Percentiles rank a stretch among this genome's conserved stretches.
phyloP scores from a whole-genome alignment of 345 rosid genomes.

The Trapa bicornis region DNA sequence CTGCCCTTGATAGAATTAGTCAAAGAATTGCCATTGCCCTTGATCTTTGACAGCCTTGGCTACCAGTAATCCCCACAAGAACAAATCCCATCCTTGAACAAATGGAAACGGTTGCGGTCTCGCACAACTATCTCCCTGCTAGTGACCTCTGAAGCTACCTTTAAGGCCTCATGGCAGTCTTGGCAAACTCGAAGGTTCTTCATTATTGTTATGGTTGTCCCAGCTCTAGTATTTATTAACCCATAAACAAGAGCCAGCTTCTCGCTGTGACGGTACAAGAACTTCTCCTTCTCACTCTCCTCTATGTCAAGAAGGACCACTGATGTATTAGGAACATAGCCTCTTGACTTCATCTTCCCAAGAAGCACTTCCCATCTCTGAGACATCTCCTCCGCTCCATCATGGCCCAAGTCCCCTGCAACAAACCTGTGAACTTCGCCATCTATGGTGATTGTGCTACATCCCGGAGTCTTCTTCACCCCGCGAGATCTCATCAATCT shows the following conservation, averaged over 20 bases:
- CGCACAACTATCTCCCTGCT: constrained; percentile 35
- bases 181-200: constrained; percentile 53
- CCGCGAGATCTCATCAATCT: constrained; percentile 43
- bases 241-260: constrained; percentile 40
- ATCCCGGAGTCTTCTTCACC: constrained; percentile 53
- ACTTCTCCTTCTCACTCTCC: constrained; percentile 38
- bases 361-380: constrained; percentile 23
- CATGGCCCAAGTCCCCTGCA: constrained; percentile 36
- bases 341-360: constrained; percentile 26
- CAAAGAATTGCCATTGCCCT: no score
- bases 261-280: constrained; percentile 42
- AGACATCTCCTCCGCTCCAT: constrained; percentile 24
- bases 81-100: constrained; percentile 36
- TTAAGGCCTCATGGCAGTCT: constrained; percentile 37
- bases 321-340: constrained; percentile 32
- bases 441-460: constrained; percentile 50
- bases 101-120: constrained; percentile 45
- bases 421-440: constrained; percentile 48
- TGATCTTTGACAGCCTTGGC: no score
- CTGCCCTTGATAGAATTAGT: no score
- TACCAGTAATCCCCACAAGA: constrained; percentile 48
- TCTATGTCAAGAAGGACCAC: constrained; percentile 43
- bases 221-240: constrained; percentile 27
- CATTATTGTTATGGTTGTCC: constrained; percentile 31
- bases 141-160: constrained; percentile 29